A percentile compares a stretch with the other conserved stretches of the same genome.
phyloP scores from a whole-genome alignment of 2,329 filamentous ascomycete species.

The Cryphonectria carpinicola region DNA sequence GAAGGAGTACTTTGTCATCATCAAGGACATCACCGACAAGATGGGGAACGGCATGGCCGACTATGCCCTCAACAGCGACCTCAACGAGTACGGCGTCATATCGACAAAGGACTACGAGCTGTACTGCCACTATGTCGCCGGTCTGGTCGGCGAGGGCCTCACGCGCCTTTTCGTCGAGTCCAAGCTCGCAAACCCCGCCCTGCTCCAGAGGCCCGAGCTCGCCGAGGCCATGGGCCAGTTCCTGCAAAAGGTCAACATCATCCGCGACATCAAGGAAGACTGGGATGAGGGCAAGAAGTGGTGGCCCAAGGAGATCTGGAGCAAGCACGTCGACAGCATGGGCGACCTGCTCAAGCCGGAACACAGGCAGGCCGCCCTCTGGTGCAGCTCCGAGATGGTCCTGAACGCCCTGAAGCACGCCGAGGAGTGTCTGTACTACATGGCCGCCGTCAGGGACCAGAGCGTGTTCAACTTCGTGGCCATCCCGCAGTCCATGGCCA shows the following conservation, averaged over 20 bases:
- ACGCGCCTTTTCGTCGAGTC: conserved; percentile 89
- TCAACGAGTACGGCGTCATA: conserved; percentile 77
- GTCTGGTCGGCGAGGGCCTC: conserved; percentile 91
- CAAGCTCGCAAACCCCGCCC: conserved; percentile 81
- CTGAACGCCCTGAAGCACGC: conserved; percentile 83
- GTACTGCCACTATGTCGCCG: conserved; percentile 99
- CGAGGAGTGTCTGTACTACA: conserved; percentile 96
- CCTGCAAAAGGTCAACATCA: conserved; percentile 98
- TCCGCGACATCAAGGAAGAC: conserved; percentile 92
- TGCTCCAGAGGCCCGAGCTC: conserved; percentile 77
- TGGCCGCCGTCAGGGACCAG: conserved; percentile 92
- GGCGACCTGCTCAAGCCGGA: conserved; percentile 87
- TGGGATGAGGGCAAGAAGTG: conserved; percentile 85
- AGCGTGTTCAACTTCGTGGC: conserved; percentile 99
- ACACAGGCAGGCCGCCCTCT: conserved; percentile 75
- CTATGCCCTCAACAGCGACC: conserved; percentile 82
- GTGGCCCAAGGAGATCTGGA: conserved; percentile 97
- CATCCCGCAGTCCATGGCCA: conserved; percentile 96
- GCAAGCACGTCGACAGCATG: conserved; percentile 87
- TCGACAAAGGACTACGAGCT: conserved; percentile 89
- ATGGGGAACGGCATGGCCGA: conserved; percentile 99
- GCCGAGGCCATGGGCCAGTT: conserved; percentile 98
- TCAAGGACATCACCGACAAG: conserved; percentile 87
- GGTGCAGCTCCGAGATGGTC: conserved; percentile 93
- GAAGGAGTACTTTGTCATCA: conserved; percentile 79